These are phyloP conservation scores for Suillus sp. DNA, from an alignment of 768 basidiomycete species.

Conservation along the genomic window DNA sequence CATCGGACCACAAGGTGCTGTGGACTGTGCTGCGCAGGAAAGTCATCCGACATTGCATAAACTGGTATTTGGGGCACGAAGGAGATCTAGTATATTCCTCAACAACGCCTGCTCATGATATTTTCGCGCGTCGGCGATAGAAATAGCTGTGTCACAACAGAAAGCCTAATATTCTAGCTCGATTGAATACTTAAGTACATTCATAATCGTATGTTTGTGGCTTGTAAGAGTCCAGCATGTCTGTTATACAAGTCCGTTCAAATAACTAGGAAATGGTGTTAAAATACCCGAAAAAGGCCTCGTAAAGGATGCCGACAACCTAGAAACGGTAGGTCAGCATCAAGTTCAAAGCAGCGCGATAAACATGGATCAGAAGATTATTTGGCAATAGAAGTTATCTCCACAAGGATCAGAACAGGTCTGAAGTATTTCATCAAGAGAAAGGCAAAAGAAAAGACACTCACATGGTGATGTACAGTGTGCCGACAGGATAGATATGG, in stretches of 20 bases:
- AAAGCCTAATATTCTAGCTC: background rate
- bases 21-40: background rate
- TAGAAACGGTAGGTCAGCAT: slow-evolving; percentile 1
- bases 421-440: slow-evolving; percentile 13
- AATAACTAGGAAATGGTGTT: background rate
- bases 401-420: slow-evolving; percentile 16
- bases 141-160: background rate
- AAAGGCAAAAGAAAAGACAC: background rate
- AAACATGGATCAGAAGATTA: background rate
- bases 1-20: background rate
- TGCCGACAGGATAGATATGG: background rate
- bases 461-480: slow-evolving; percentile 13
- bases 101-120: background rate
- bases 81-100: background rate
- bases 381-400: slow-evolving; percentile 11
- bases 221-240: background rate
- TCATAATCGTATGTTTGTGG: background rate
- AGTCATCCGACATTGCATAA: background rate
- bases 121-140: background rate
- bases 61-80: background rate
- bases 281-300: background rate
- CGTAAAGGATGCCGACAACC: slow-evolving; percentile 5
- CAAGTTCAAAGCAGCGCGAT: background rate
- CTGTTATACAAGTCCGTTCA: background rate
- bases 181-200: background rate